These are phyloP conservation scores for Persicaria tinctoria DNA, from an alignment of 148 eudicot genomes.

Conservation along the genomic window DNA sequence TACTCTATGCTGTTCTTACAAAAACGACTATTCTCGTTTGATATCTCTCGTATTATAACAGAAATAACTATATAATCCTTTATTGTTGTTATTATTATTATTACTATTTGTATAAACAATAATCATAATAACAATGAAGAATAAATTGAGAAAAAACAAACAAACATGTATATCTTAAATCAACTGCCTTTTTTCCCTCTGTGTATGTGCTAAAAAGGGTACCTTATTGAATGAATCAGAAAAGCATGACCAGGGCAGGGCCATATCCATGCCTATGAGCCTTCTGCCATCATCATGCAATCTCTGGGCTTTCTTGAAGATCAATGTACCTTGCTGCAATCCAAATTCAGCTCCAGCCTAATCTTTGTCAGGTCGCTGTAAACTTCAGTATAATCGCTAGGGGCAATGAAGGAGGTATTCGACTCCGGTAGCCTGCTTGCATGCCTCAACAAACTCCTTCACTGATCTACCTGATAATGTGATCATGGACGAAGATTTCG, in stretches of 20 bases:
- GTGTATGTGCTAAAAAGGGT: too few species aligned
- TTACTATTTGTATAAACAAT: too few species aligned
- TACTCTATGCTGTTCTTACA: too few species aligned
- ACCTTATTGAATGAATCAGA: not conserved
- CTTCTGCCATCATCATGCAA: conserved; percentile 82
- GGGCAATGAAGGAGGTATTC: conserved; percentile 58
- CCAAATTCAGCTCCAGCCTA: conserved; percentile 52
- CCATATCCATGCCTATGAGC: conserved; percentile 50
- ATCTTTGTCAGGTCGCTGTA: conserved; percentile 41
- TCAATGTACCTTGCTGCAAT: conserved; percentile 24
- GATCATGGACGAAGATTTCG: not conserved
- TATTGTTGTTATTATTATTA: too few species aligned
- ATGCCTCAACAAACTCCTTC: conserved; percentile 70
- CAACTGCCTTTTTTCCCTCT: too few species aligned
- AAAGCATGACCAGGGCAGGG: conserved; percentile 11
- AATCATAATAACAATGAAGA: too few species aligned
- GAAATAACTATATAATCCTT: too few species aligned
- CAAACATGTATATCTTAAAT: too few species aligned
- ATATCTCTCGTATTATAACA: too few species aligned
- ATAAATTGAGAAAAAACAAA: too few species aligned
- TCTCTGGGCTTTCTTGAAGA: conserved; percentile 49
- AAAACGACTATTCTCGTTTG: too few species aligned
- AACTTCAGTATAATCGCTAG: conserved; percentile 40
- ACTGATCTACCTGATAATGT: conserved; percentile 56
- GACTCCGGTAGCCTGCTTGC: conserved; percentile 68